Conservation (phyloP, 345 rosid species). For the Triadica sebifera region DNA sequence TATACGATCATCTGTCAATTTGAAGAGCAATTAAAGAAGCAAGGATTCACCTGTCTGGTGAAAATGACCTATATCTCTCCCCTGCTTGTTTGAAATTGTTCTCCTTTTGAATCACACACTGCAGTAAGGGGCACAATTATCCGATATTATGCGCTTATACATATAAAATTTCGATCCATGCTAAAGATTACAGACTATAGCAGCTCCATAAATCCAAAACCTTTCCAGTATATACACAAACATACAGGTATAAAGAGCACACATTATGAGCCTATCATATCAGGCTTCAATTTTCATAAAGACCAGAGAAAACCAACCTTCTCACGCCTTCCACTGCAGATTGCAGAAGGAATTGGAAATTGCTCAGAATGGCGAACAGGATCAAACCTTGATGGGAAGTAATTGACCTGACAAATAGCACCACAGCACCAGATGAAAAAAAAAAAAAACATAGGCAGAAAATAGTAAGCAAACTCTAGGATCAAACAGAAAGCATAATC, state of each 20-base stretch:
- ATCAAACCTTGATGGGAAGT: constrained; percentile 89
- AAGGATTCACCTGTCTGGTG: constrained; percentile 64
- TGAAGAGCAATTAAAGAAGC: neutral
- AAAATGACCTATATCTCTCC: constrained; percentile 79
- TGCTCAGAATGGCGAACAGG: constrained; percentile 73
- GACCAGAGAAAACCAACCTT: constrained; percentile 43
- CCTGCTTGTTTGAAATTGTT: constrained; percentile 97
- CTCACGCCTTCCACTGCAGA: constrained; percentile 75
- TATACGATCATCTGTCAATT: neutral
- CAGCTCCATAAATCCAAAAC: neutral
- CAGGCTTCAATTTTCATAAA: neutral
- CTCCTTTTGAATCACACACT: constrained; percentile 80
- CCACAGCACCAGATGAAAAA: constrained; percentile 6
- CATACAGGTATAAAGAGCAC: neutral
- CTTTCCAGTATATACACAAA: neutral
- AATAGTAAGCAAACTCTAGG: neutral
- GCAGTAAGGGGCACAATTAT: constrained; percentile 23
- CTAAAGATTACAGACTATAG: too few species aligned
- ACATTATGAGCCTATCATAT: neutral
- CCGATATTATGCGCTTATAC: neutral
- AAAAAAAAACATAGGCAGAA: neutral
- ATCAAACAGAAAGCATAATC: neutral
- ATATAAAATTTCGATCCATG: too few species aligned
- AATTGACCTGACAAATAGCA: constrained; percentile 60
- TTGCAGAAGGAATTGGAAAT: constrained; percentile 51